Conservation (phyloP, 305 asterid genomes). For the Striga hermonthica region DNA sequence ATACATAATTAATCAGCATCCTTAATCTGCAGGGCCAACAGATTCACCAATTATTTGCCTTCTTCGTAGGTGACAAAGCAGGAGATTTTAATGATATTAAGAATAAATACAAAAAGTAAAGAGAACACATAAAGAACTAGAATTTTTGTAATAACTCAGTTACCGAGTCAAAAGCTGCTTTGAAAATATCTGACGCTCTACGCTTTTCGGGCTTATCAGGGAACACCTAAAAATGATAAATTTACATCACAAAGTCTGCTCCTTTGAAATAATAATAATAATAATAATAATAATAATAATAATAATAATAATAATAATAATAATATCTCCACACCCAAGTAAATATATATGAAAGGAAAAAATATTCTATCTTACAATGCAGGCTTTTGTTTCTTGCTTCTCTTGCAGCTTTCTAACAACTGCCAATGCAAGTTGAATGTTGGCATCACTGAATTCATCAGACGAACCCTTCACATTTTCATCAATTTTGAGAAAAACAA, state of each 20-base stretch:
- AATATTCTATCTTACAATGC: constrained; percentile 59
- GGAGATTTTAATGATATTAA: not conserved
- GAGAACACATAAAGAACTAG: not conserved
- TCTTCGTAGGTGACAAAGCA: constrained; percentile 3
- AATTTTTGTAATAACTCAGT: constrained; percentile 18
- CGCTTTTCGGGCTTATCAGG: constrained; percentile 97
- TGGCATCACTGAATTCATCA: constrained; percentile 93
- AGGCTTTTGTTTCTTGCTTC: constrained; percentile 85
- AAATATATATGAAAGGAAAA: constrained; percentile 1
- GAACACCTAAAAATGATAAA: constrained; percentile 57
- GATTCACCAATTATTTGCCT: constrained; percentile 10
- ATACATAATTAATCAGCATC: not conserved
- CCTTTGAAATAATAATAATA: not conserved
- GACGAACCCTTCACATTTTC: constrained; percentile 81
- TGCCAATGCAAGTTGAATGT: constrained; percentile 86
- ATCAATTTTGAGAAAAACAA: constrained; percentile 21
- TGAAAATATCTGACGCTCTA: constrained; percentile 80
- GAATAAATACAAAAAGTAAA: not conserved
- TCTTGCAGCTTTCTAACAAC: constrained; percentile 70
- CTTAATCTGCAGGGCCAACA: constrained; percentile 11
- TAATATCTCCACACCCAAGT: constrained; percentile 10
- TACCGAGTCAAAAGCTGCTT: constrained; percentile 87
- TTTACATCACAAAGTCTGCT: constrained; percentile 18
- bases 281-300: no score
- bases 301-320: not conserved